Evolutionary conservation across 2,329 filamentous ascomycete genomes (phyloP).

Genomic region (Venturia asperata): DNA sequence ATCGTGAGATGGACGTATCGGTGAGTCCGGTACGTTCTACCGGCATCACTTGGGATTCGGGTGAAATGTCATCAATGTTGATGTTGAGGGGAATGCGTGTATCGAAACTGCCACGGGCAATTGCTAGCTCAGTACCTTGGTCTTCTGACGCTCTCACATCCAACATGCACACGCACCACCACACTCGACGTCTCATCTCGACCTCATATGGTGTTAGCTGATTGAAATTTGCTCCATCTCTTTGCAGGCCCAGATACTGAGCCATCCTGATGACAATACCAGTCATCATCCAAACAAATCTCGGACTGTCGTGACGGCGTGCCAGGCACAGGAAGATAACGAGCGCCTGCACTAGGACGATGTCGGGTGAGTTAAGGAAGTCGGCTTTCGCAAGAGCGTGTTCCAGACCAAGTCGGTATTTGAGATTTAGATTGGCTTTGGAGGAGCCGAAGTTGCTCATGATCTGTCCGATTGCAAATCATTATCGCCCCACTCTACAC

Average conservation of each 20-base stretch:
- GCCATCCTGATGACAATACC: slow-evolving; percentile 55
- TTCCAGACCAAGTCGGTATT: slow-evolving; percentile 52
- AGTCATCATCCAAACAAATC: slow-evolving; percentile 56
- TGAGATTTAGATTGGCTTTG: slow-evolving; percentile 39
- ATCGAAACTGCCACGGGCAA: slow-evolving; percentile 32
- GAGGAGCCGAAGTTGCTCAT: slow-evolving; percentile 35
- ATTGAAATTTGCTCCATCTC: slow-evolving; percentile 47
- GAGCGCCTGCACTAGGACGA: slow-evolving; percentile 61
- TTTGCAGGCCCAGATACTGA: slow-evolving; percentile 54
- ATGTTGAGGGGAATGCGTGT: slow-evolving; percentile 47
- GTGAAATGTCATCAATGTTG: slow-evolving; percentile 44
- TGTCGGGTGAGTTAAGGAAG: slow-evolving; percentile 59
- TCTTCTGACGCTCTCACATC: slow-evolving; percentile 50
- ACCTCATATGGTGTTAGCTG: slow-evolving; percentile 51
- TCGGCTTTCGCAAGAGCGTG: slow-evolving; percentile 60
- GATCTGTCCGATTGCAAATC: slow-evolving; percentile 40
- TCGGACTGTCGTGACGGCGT: slow-evolving; percentile 28
- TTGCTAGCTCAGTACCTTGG: slow-evolving; percentile 24
- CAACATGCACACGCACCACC: slow-evolving; percentile 57
- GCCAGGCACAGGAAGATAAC: slow-evolving; percentile 50
- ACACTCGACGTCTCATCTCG: slow-evolving; percentile 54
- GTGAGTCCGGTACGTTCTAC: slow-evolving; percentile 37
- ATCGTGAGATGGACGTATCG: slow-evolving; percentile 34
- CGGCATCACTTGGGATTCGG: slow-evolving; percentile 38
- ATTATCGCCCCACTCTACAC: slow-evolving; percentile 24